Evolutionary conservation across 495 filamentous ascomycete genomes (phyloP).

Genomic region (Mytilinidion resinicola): DNA sequence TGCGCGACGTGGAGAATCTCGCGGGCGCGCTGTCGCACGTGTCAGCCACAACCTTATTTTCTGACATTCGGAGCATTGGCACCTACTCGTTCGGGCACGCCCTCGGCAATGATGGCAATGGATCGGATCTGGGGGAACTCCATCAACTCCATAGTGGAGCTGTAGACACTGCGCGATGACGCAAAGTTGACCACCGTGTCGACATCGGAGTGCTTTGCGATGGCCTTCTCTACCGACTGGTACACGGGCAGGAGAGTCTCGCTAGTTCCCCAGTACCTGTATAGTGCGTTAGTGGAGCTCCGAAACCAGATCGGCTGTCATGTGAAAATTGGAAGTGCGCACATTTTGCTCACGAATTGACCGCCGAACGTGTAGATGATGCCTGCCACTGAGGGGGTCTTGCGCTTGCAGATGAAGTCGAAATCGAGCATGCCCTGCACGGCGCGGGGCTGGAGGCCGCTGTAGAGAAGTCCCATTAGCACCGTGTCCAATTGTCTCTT

Average conservation of each 20-base stretch:
- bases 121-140: constrained; percentile 92
- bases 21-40: constrained; percentile 65
- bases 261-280: constrained; percentile 95
- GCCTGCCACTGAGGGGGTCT: constrained; percentile 91
- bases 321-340: constrained; percentile 24
- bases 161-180: constrained; percentile 95
- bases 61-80: no score
- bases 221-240: constrained; percentile 87
- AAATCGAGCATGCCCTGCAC: constrained; percentile 99
- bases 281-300: constrained; percentile 14
- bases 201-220: constrained; percentile 94
- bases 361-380: constrained; percentile 99
- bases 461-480: constrained; percentile 25
- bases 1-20: constrained; percentile 92
- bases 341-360: constrained; percentile 99
- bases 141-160: constrained; percentile 97
- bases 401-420: constrained; percentile 99
- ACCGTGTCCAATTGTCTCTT: constrained; percentile 2
- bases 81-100: constrained; percentile 93
- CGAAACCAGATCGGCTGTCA: not conserved
- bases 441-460: constrained; percentile 91
- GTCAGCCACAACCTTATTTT: no score
- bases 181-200: constrained; percentile 99
- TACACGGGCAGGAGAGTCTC: constrained; percentile 98
- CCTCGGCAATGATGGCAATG: constrained; percentile 98